These are phyloP conservation scores for Oryza officinalis DNA, from an alignment of 176 grass and related monocot genomes.

Conservation along the genomic window DNA sequence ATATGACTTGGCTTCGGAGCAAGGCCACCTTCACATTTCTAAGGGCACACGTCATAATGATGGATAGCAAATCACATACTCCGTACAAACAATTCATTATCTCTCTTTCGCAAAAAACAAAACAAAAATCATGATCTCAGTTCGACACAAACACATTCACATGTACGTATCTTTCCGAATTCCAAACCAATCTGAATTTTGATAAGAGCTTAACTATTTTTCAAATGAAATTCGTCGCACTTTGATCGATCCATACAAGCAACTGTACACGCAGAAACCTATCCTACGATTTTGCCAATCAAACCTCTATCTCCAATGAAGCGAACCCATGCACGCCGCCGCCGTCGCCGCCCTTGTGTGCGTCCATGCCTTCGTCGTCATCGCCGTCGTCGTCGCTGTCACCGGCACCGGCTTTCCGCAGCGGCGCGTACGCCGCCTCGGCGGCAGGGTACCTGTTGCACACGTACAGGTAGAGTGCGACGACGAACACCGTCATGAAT, in stretches of 20 bases:
- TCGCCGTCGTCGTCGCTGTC: conserved; percentile 37
- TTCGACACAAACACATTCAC: neutral
- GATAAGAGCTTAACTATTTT: neutral
- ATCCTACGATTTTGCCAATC: conserved; percentile 1
- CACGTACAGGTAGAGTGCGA: conserved; percentile 49
- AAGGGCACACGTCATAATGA: neutral
- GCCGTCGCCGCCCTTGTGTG: conserved; percentile 18
- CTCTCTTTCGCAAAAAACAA: too few species aligned
- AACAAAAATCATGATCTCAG: neutral
- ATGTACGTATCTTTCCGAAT: neutral
- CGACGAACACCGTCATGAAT: conserved; percentile 47
- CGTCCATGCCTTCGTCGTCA: neutral
- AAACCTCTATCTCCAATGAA: conserved; percentile 50
- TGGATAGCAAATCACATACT: neutral
- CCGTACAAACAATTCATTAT: neutral
- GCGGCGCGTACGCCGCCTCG: conserved; percentile 41
- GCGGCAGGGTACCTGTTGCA: conserved; percentile 41
- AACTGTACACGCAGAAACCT: neutral
- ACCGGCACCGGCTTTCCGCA: conserved; percentile 20
- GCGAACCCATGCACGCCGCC: conserved; percentile 8
- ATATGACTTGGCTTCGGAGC: neutral
- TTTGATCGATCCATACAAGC: neutral
- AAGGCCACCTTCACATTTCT: neutral
- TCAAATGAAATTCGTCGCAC: neutral
- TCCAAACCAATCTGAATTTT: neutral